Percentiles rank a stretch among this genome's conserved stretches.
Conservation (phyloP, 2,329 filamentous ascomycete species). For the Talaromyces marneffei region DNA sequence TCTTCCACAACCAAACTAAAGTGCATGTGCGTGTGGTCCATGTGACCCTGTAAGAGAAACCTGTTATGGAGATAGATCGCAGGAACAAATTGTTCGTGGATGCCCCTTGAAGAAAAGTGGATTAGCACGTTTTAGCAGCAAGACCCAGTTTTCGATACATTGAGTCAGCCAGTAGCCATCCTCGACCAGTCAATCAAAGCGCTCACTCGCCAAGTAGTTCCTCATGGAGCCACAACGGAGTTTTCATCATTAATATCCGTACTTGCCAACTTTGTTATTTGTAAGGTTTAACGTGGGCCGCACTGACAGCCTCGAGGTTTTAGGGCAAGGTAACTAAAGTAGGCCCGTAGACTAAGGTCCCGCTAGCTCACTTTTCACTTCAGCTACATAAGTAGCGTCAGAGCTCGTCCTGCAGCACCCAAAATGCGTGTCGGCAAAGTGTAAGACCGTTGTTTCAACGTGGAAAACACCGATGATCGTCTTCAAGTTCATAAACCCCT, state of each 20-base stretch:
- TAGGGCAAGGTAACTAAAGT: slow-evolving; percentile 9
- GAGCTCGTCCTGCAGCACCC: neutral
- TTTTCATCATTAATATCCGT: neutral
- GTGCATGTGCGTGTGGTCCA: neutral
- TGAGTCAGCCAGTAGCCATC: neutral
- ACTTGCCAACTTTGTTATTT: neutral
- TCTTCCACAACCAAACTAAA: neutral
- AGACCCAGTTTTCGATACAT: neutral
- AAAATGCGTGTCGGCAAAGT: neutral
- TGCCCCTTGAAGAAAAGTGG: slow-evolving; percentile 2
- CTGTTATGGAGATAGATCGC: neutral
- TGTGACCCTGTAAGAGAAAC: neutral
- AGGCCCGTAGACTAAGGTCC: slow-evolving; percentile 3
- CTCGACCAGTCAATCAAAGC: neutral
- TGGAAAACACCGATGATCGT: neutral
- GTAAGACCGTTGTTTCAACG: neutral
- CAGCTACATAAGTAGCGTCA: slow-evolving; percentile 5
- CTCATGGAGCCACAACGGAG: neutral
- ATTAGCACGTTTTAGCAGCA: neutral
- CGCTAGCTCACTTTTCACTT: slow-evolving; percentile 4
- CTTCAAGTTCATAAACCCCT: neutral
- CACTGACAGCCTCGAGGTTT: neutral
- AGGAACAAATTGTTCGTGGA: neutral
- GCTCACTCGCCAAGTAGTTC: neutral
- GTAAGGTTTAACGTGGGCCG: neutral